Evolutionary conservation across 345 rosid species (phyloP).

Genomic region (Salix caprea): DNA sequence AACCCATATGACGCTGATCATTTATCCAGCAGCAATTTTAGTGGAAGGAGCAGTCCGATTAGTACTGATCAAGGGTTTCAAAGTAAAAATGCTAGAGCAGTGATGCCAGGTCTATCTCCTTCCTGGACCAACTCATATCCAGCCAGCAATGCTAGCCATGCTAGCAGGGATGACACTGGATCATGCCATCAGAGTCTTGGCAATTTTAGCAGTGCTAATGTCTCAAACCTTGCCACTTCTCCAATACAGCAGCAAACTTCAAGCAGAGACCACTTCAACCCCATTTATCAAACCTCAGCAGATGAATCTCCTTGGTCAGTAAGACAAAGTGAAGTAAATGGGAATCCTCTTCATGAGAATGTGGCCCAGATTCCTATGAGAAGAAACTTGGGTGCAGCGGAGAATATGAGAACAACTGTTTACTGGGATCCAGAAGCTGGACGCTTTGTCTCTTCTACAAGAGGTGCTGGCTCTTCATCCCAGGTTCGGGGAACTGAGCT

Average conservation of each 20-base stretch:
- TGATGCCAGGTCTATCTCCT: slow-evolving; percentile 30
- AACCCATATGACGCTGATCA: slow-evolving; percentile 53
- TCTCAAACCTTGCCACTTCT: slow-evolving; percentile 39
- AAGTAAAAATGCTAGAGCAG: slow-evolving; percentile 28
- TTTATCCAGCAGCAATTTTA: slow-evolving; percentile 57
- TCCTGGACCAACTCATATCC: slow-evolving; percentile 42
- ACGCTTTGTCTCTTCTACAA: slow-evolving; percentile 55
- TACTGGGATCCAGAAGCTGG: slow-evolving; percentile 92
- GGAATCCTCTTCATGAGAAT: slow-evolving; percentile 17
- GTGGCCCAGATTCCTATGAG: slow-evolving; percentile 31
- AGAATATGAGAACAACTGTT: slow-evolving; percentile 49
- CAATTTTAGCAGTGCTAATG: slow-evolving; percentile 55
- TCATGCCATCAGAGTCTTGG: slow-evolving; percentile 50
- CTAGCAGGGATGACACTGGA: slow-evolving; percentile 57
- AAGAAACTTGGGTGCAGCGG: slow-evolving; percentile 32
- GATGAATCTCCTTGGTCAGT: slow-evolving; percentile 51
- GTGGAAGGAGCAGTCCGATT: slow-evolving; percentile 74
- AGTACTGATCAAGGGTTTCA: slow-evolving; percentile 49
- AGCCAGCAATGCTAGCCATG: slow-evolving; percentile 49
- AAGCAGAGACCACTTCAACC: slow-evolving; percentile 69
- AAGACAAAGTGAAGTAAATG: slow-evolving; percentile 34
- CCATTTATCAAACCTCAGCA: slow-evolving; percentile 57
- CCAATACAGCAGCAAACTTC: slow-evolving; percentile 40
- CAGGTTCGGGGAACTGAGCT: slow-evolving; percentile 54
- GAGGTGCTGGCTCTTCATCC: slow-evolving; percentile 23